Conservation (phyloP, 305 asterid genomes). For the Fraxinus paxiana region DNA sequence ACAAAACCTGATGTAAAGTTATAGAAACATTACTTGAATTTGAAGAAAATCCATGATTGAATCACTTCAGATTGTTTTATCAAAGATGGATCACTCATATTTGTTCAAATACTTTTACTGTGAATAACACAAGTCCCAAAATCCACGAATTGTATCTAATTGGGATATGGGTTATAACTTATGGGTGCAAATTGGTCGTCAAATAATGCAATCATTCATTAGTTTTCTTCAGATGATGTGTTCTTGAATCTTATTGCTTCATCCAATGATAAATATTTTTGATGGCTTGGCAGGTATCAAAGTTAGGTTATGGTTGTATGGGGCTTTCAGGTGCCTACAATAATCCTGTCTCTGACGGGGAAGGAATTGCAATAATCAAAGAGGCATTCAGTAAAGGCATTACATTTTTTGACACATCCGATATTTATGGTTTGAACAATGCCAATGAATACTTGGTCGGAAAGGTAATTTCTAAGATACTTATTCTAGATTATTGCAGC, state of each 20-base stretch:
- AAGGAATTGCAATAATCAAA: constrained; percentile 40
- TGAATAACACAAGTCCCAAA: not conserved
- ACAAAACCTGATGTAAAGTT: not conserved
- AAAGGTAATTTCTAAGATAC: constrained; percentile 30
- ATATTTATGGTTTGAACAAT: constrained; percentile 36
- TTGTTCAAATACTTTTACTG: not conserved
- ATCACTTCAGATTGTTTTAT: not conserved
- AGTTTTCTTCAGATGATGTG: not conserved
- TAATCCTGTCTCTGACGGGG: constrained; percentile 38
- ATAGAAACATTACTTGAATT: not conserved
- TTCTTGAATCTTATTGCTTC: not conserved
- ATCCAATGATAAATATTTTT: not conserved
- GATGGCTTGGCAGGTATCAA: constrained; percentile 35
- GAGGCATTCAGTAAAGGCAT: constrained; percentile 44
- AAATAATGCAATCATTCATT: not conserved
- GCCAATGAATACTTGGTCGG: constrained; percentile 37
- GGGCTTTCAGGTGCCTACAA: constrained; percentile 44
- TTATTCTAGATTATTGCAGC: not conserved
- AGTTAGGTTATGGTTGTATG: constrained; percentile 57
- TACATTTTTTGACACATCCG: constrained; percentile 45
- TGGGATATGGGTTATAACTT: not conserved
- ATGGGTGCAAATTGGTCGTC: not conserved
- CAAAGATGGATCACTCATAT: not conserved
- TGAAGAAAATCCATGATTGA: not conserved
- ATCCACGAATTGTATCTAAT: not conserved